Evolutionary conservation across 2,329 filamentous ascomycete species (phyloP), one percentile per base, ranked within the genome.

Genomic region (Aspergillaceae sp.): DNA sequence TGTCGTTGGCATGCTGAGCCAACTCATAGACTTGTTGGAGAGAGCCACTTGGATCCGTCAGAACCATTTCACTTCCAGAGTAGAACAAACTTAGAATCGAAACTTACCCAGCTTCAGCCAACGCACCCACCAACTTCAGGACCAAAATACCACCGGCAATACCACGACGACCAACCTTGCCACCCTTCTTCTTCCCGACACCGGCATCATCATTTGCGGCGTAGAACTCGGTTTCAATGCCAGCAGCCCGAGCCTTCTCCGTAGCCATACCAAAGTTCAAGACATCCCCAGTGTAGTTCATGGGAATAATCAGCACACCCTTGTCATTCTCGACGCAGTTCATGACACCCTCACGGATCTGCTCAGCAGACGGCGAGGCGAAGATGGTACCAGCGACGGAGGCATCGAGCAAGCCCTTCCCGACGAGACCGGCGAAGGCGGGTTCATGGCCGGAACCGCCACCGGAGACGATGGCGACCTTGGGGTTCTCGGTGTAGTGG

Each of bases 231-330:
- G 87, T 86, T 11, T 81, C 70, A 27, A 88, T 68, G 0, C 88
- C 90, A 0, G 81, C 79, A 1, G 88, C 88, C 48, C 85, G 83
- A 10, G 89, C 89, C 72, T 95, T 95, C 67, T 96, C 91, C 6
- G 92, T 87, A 0, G 84, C 90, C 78, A 96, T 84, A 46, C 89
- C 90, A 62, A 96, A 96, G 70, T 95, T 94, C 55, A 96, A 76
- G 45, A 95, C 80, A 64, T 90, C 86, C 34, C 86, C 86, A 1
- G 88, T 94, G 67, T 94, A 94, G 66, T 96, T 96, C 87, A 94
- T 95, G 29, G 94, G 86, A 4, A 90, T 83, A n/a, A 95, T 85
- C 36, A 96, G 66, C 1, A 95, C 85, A 27, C 90, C 91, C 51
- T 80, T 78, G 40, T 78, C 74, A 3, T 77, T 76, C 50, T 86